Conservation (phyloP, 1,139 yeast genomes). For the Zygoascus meyerae region DNA sequence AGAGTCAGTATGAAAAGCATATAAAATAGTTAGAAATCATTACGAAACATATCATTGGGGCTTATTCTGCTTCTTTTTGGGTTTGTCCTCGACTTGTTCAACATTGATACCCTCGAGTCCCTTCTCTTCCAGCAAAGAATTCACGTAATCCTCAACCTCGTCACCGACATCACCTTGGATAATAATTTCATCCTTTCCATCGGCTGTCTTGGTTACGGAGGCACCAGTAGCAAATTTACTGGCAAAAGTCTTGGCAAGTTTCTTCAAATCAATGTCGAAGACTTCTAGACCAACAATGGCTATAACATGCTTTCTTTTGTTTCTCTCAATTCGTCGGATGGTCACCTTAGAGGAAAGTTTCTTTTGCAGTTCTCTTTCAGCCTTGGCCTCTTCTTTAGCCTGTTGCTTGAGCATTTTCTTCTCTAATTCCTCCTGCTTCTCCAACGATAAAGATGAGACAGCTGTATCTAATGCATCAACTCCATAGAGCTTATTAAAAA, state of each 20-base stretch:
- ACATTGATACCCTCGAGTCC: slow-evolving; percentile 82
- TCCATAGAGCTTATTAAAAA: slow-evolving; percentile 53
- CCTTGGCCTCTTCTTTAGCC: slow-evolving; percentile 82
- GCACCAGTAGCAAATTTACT: slow-evolving; percentile 97
- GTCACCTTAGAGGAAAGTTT: slow-evolving; percentile 72
- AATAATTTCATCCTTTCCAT: slow-evolving; percentile 84
- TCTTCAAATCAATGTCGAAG: slow-evolving; percentile 80
- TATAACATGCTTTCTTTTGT: slow-evolving; percentile 81
- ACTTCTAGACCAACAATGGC: slow-evolving; percentile 86
- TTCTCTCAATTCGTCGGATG: slow-evolving; percentile 84
- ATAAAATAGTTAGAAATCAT: not conserved
- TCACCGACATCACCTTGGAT: slow-evolving; percentile 96
- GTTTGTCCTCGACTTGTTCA: slow-evolving; percentile 77
- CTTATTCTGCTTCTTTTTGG: slow-evolving; percentile 52
- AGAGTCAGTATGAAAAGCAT: slow-evolving; percentile 21
- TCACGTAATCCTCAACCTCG: slow-evolving; percentile 76
- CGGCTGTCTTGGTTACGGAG: slow-evolving; percentile 85
- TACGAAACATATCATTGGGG: not conserved
- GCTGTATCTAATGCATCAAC: slow-evolving; percentile 44
- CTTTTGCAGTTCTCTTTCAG: slow-evolving; percentile 76
- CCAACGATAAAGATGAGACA: slow-evolving; percentile 55
- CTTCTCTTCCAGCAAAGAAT: slow-evolving; percentile 67
- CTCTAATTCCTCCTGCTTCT: slow-evolving; percentile 75
- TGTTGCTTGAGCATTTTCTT: slow-evolving; percentile 81
- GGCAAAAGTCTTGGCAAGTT: slow-evolving; percentile 85